Evolutionary conservation across 495 filamentous ascomycete genomes (phyloP), one percentile per base, ranked within the genome.

Genomic region (Penicillium herquei): DNA sequence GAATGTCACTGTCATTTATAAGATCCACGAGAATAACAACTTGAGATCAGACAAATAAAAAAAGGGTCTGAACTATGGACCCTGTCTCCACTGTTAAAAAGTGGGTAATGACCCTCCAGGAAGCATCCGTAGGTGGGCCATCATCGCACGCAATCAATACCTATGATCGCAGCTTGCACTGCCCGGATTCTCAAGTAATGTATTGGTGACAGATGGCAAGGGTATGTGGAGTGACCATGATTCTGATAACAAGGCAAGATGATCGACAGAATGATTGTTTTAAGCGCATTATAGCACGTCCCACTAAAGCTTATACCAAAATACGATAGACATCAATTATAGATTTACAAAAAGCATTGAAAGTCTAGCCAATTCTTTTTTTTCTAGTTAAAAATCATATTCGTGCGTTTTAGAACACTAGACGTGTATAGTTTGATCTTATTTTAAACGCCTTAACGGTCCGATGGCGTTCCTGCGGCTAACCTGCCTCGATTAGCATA

Each of bases 31-130:
- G 39, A 35, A 49, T 46, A 44, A 32, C n/a, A 35, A 34, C 13
- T 32, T 35, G 6, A 33, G 11, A 2, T 26, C 21, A 26, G 21
- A 26, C 4, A 18, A 17, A 52, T 21, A 7, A 41, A 33, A 43
- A 55, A 40, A 57, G 48, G 42, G 35, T 54, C 33, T 50, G 39
- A 54, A 58, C 45, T 58, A 58, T 58, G 56, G 21, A 41, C 46
- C 26, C 37, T 40, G 37, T 30, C 41, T 47, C 46, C 39, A 21
- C 48, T 35, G 13, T 33, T 48, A 21, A 54, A 56, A 58, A 54
- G 56, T 54, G 56, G 56, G 46, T 58, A 45, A 18, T 39, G 39
- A 39, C 33, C 32, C 31, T 43, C 49, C 40, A 45, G 31, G 46
- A 39, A 54, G 32, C 56, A 45, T 35, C 39, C 51, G 40, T 40